Conservation (phyloP, 352 stramenopile genomes). For the Pythium rishiriense region DNA sequence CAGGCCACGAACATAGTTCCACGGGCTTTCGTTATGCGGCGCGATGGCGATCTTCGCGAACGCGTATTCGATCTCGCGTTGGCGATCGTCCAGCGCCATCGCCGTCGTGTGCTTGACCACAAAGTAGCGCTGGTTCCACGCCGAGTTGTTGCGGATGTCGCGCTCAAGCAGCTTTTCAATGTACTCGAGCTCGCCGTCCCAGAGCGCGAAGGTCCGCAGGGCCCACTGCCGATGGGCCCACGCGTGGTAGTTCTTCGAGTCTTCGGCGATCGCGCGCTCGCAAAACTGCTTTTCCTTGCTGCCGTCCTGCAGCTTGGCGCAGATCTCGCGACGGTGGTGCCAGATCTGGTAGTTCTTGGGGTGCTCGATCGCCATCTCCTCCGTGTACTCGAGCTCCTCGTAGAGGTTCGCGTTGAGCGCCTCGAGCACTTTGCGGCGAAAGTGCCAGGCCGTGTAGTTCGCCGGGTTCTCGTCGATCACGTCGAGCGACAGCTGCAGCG, state of each 20-base stretch:
- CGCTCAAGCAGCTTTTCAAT: constrained; percentile 85
- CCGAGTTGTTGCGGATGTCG: constrained; percentile 98
- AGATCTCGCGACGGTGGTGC: constrained; percentile 96
- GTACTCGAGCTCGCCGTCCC: constrained; percentile 92
- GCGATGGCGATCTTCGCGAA: constrained; percentile 64
- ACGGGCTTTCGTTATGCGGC: constrained; percentile 91
- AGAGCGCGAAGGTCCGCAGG: constrained; percentile 86
- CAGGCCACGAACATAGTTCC: constrained; percentile 89
- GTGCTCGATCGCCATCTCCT: constrained; percentile 90
- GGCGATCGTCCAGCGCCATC: constrained; percentile 37
- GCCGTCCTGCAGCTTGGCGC: constrained; percentile 78
- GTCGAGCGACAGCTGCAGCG: constrained; percentile 89
- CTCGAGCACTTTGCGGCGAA: constrained; percentile 90
- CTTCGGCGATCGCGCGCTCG: constrained; percentile 89
- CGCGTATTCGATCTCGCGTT: constrained; percentile 76
- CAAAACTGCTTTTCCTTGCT: constrained; percentile 92
- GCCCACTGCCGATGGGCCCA: constrained; percentile 98
- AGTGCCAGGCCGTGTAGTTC: constrained; percentile 99
- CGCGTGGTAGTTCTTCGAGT: constrained; percentile 99
- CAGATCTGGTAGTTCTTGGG: constrained; percentile 99
- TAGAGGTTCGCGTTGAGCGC: constrained; percentile 68
- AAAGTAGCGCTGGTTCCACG: constrained; percentile 90
- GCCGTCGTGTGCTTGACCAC: constrained; percentile 62
- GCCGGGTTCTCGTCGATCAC: constrained; percentile 96
- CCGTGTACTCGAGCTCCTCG: constrained; percentile 70